Conservation (phyloP, 2,329 filamentous ascomycete genomes). For the Aureobasidium musti region DNA sequence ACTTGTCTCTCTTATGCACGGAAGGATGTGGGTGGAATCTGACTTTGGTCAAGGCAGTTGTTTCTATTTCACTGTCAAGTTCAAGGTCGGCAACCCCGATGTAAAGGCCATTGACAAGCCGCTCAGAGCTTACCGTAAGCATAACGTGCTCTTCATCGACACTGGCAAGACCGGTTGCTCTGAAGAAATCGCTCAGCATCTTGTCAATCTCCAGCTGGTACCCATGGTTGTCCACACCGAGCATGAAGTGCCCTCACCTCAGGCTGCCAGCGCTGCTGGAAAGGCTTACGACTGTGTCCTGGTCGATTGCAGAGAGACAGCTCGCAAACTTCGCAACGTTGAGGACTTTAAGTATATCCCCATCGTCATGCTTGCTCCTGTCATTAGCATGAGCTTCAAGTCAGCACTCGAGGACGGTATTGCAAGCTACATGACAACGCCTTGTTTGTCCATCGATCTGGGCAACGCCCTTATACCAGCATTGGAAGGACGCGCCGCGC, state of each 20-base stretch:
- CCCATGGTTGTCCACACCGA: constrained; percentile 83
- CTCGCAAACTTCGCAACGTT: constrained; percentile 77
- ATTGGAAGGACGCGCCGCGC: constrained; percentile 87
- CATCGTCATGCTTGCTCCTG: constrained; percentile 85
- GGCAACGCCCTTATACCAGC: constrained; percentile 96
- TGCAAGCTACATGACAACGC: constrained; percentile 98
- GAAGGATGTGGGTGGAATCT: constrained; percentile 94
- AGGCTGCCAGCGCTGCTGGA: constrained; percentile 54
- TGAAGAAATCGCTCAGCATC: constrained; percentile 73
- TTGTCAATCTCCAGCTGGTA: constrained; percentile 74
- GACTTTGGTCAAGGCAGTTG: constrained; percentile 87
- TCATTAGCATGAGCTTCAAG: constrained; percentile 89
- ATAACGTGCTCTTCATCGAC: constrained; percentile 92
- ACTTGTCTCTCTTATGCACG: constrained; percentile 93
- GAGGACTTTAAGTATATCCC: constrained; percentile 98
- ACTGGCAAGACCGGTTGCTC: constrained; percentile 79
- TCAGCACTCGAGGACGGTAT: constrained; percentile 93
- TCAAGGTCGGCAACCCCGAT: constrained; percentile 79
- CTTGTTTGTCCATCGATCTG: constrained; percentile 89
- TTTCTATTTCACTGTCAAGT: constrained; percentile 95
- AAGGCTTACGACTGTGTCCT: constrained; percentile 92
- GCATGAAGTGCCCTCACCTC: constrained; percentile 61
- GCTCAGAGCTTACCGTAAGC: constrained; percentile 85
- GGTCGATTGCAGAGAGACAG: constrained; percentile 89
- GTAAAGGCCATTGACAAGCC: constrained; percentile 77